A percentile compares a stretch with the other conserved stretches of the same genome.
These are phyloP conservation scores for Calycina marina DNA, from an alignment of 2,329 filamentous ascomycete genomes.

Conservation along the genomic window DNA sequence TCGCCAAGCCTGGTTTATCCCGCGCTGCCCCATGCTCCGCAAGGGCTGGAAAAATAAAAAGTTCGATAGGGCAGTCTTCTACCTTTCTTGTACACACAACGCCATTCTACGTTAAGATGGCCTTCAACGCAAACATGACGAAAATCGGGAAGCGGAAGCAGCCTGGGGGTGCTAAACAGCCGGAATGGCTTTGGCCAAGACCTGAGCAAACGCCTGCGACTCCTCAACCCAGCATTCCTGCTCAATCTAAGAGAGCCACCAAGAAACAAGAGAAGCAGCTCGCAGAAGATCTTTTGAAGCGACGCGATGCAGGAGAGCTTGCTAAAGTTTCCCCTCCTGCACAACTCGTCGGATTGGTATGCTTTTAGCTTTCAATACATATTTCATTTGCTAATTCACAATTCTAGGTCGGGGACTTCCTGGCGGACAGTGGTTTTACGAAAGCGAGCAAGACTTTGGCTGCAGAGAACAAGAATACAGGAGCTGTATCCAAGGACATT, in stretches of 20 bases:
- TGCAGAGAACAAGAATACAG: conserved; percentile 39
- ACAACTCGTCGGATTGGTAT: conserved; percentile 50
- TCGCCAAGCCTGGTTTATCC: background rate
- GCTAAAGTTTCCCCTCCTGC: conserved; percentile 31
- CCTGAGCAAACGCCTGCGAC: conserved; percentile 7
- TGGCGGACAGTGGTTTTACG: conserved; percentile 50
- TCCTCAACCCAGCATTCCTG: background rate
- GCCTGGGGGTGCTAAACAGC: conserved; percentile 11
- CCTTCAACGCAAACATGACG: conserved; percentile 20
- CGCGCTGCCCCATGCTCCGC: too few species aligned
- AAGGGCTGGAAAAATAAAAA: background rate
- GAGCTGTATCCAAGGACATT: conserved; percentile 22
- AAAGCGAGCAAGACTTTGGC: conserved; percentile 46
- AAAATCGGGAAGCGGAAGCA: conserved; percentile 21
- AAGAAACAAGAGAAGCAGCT: conserved; percentile 19
- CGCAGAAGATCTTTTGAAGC: conserved; percentile 18
- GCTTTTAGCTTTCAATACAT: background rate
- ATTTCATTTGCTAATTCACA: background rate
- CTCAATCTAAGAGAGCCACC: conserved; percentile 9
- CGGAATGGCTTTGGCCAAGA: conserved; percentile 22
- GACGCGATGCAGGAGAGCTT: conserved; percentile 13
- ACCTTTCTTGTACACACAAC: background rate
- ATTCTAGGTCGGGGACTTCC: conserved; percentile 35
- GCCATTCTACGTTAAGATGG: conserved; percentile 8
- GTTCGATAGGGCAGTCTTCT: too few species aligned